A percentile compares a stretch with the other conserved stretches of the same genome.
Conservation (phyloP, 2,329 filamentous ascomycete genomes). For the Trichoderma simmonsii region DNA sequence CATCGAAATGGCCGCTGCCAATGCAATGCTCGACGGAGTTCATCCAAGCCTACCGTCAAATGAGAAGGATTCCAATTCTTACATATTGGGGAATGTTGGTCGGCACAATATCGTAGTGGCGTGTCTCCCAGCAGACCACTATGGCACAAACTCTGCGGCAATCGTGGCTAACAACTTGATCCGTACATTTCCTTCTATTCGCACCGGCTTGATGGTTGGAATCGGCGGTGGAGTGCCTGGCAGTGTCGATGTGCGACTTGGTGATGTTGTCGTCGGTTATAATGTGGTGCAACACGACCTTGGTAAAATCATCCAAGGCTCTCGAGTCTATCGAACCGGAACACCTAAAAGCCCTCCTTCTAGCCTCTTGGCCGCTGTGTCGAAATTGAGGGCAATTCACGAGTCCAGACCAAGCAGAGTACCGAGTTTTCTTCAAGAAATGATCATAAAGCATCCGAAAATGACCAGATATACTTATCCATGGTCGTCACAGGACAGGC, state of each 20-base stretch:
- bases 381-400: not conserved
- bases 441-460: not conserved
- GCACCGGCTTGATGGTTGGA: not conserved
- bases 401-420: not conserved
- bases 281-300: slow-evolving; percentile 20
- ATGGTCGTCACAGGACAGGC: not conserved
- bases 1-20: not conserved
- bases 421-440: not conserved
- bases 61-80: not conserved
- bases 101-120: not conserved
- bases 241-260: slow-evolving; percentile 22
- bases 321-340: not conserved
- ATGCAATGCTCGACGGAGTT: not conserved
- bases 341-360: not conserved
- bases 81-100: not conserved
- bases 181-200: slow-evolving; percentile 30
- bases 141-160: slow-evolving; percentile 31
- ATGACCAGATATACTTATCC: not conserved
- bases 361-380: not conserved
- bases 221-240: slow-evolving; percentile 13
- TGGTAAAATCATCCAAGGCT: slow-evolving; percentile 1
- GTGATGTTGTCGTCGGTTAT: slow-evolving; percentile 24
- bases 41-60: not conserved
- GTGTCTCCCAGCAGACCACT: not conserved
- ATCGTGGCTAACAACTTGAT: slow-evolving; percentile 32